phyloP scores from a whole-genome alignment of 495 filamentous ascomycete species.

The Pyronema omphalodes region DNA sequence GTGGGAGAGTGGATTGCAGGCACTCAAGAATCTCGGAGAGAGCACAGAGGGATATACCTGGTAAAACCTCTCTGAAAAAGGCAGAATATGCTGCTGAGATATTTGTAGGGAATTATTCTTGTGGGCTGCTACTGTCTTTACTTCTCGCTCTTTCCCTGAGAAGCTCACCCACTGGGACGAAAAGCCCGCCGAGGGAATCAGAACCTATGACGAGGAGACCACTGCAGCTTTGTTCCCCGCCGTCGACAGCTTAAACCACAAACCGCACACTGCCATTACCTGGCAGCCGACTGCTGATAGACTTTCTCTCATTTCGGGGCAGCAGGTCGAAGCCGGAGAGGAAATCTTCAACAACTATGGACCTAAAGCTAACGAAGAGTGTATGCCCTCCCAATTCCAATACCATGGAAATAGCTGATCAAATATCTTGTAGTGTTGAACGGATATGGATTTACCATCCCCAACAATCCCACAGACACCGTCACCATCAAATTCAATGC shows the following conservation, averaged over 20 bases:
- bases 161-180: conserved; percentile 13
- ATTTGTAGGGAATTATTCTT: conserved; percentile 39
- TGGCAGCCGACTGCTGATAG: conserved; percentile 36
- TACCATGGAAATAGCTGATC: neutral
- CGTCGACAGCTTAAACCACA: conserved; percentile 44
- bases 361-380: conserved; percentile 46
- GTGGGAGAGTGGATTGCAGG: conserved; percentile 28
- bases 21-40: conserved; percentile 20
- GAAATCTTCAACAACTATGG: conserved; percentile 55
- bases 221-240: conserved; percentile 41
- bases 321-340: conserved; percentile 30
- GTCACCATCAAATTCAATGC: conserved; percentile 18
- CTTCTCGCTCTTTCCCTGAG: conserved; percentile 35
- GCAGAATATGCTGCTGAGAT: neutral
- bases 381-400: conserved; percentile 25
- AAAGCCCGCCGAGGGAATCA: neutral
- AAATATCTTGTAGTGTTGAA: conserved; percentile 33
- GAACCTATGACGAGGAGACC: neutral
- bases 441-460: conserved; percentile 49
- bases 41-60: conserved; percentile 23
- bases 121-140: conserved; percentile 46
- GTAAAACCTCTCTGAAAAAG: conserved; percentile 15
- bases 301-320: conserved; percentile 33
- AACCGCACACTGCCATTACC: conserved; percentile 37
- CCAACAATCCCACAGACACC: conserved; percentile 36